These are phyloP conservation scores for Thielaviopsis populi DNA, from an alignment of 2,329 filamentous ascomycete genomes.

Conservation along the genomic window DNA sequence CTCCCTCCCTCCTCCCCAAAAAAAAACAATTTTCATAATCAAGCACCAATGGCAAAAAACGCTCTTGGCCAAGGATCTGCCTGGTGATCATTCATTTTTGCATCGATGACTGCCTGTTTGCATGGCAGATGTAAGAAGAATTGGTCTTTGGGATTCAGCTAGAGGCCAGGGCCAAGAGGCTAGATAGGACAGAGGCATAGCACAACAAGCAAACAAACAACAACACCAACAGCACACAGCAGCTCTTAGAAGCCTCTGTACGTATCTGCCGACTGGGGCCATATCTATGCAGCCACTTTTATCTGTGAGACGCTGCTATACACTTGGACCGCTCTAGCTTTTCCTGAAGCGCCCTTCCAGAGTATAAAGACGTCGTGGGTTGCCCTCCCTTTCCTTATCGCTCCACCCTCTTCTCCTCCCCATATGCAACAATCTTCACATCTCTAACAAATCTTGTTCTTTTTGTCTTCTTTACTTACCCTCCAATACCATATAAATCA, in stretches of 20 bases:
- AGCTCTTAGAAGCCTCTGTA: not conserved
- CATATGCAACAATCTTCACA: not conserved
- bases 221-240: no score
- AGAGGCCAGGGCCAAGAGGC: not conserved
- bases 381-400: not conserved
- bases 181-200: not conserved
- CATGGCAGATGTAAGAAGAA: not conserved
- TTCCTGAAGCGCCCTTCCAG: not conserved
- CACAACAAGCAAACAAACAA: no score
- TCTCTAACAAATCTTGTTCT: not conserved
- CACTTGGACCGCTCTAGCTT: not conserved
- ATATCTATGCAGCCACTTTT: not conserved
- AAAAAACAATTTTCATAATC: no score
- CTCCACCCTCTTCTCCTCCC: not conserved
- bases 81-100: not conserved
- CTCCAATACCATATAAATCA: not conserved
- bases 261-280: not conserved
- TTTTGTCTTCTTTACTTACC: not conserved
- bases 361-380: constrained; percentile 1
- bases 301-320: not conserved
- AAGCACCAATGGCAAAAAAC: not conserved
- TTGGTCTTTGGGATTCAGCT: not conserved
- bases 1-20: no score
- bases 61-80: not conserved
- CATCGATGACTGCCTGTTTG: not conserved